Conservation (phyloP, 1,284 basidiomycete species). For the Acaromyces ingoldii region DNA sequence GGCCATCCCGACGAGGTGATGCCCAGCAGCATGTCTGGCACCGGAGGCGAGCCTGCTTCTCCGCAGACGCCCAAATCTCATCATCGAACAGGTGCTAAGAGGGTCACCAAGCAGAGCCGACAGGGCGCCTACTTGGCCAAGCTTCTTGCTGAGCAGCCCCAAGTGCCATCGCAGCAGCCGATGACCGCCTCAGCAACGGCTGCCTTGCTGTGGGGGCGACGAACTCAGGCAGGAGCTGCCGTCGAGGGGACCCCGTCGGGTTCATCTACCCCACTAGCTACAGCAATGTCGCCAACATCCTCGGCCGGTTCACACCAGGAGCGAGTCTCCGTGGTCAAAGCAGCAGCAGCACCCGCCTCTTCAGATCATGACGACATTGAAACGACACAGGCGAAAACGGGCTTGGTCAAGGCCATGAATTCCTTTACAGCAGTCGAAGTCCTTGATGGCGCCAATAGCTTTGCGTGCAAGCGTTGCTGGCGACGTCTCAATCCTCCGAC, state of each 20-base stretch:
- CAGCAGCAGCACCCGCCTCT: conserved; percentile 3
- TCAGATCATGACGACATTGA: too few species aligned
- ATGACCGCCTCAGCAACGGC: neutral
- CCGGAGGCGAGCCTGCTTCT: too few species aligned
- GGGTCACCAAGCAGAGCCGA: neutral
- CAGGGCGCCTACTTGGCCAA: neutral
- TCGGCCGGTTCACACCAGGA: neutral
- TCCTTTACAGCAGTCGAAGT: conserved; percentile 86
- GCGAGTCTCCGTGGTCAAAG: neutral
- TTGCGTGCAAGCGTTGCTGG: conserved; percentile 89
- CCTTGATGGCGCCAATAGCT: conserved; percentile 85
- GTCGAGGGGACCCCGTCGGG: too few species aligned
- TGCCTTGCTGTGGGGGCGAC: conserved; percentile 3
- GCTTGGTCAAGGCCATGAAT: conserved; percentile 62
- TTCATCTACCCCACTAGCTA: too few species aligned
- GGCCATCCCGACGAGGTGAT: neutral
- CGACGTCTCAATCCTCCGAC: conserved; percentile 66
- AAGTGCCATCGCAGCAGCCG: too few species aligned
- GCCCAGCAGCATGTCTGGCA: too few species aligned
- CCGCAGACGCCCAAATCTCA: too few species aligned
- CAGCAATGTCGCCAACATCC: neutral
- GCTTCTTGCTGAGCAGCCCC: neutral
- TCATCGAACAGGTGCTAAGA: neutral
- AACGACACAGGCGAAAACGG: conserved; percentile 46
- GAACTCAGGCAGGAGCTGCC: too few species aligned